A percentile compares a stretch with the other conserved stretches of the same genome.
Evolutionary conservation across 169 alveolate genomes (phyloP).

Genomic region (Perkinsus chesapeaki): DNA sequence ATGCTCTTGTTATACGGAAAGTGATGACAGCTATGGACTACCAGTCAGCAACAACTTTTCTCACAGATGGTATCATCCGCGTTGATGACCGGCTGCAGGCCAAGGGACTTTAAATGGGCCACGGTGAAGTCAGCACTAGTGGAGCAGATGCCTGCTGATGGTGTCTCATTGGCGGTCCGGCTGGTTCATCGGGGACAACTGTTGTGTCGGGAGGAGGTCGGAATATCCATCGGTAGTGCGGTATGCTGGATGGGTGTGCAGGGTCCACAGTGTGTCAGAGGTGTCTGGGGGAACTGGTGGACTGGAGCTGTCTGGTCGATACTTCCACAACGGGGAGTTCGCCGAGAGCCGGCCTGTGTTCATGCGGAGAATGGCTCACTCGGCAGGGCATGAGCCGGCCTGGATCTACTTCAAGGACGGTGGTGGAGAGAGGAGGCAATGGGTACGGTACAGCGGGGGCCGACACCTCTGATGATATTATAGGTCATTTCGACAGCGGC

Average conservation of each 20-base stretch:
- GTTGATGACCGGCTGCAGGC: background rate
- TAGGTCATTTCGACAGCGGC: background rate
- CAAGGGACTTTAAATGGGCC: background rate
- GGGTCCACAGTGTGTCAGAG: too few species aligned
- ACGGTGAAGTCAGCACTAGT: background rate
- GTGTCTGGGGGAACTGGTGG: background rate
- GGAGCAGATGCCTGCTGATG: background rate
- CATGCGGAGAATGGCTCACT: background rate
- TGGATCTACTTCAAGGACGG: too few species aligned
- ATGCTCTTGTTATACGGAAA: background rate
- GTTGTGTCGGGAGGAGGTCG: background rate
- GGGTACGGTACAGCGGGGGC: too few species aligned
- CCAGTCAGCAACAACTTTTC: background rate
- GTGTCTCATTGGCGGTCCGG: background rate
- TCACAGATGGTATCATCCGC: background rate
- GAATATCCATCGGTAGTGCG: background rate
- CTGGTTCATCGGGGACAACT: background rate
- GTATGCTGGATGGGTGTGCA: too few species aligned
- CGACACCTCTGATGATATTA: too few species aligned
- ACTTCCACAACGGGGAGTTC: background rate
- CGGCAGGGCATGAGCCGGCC: background rate
- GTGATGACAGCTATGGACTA: background rate
- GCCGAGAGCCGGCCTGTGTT: background rate
- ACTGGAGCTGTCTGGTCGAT: background rate
- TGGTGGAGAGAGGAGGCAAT: too few species aligned